Base-by-base conservation (phyloP, 768 basidiomycete species). In the Phlebiopsis flavidoalba region DNA sequence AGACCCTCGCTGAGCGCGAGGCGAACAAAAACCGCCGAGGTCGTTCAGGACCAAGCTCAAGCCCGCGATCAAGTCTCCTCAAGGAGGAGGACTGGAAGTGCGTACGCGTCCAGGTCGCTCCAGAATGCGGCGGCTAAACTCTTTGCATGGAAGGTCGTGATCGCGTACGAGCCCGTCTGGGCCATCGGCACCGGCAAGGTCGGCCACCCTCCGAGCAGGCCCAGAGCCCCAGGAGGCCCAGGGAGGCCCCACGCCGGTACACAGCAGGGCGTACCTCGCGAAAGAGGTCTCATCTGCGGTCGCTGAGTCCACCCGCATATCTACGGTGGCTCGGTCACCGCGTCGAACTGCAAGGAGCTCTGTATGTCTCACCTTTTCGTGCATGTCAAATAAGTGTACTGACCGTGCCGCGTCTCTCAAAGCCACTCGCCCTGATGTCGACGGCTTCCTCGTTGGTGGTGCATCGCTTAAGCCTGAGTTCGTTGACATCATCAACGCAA, bases 401-500 rank as follows among this genome's bases (percentile, higher is more conserved):
- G 37, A 21, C 50, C 46, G 35, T 5, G 36, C 11, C 53, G 52
- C 31, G 45, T 3, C 11, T 40, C 22, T 6, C 19, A 22, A 14
- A 96, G 95, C 87, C 31, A 73, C 72, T 8, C 87, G 90, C 68
- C 77, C 78, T 11, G 96, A 98, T 70, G 88, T 98, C 50, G 96
- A 98, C 73, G 96, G 96, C 8, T 98, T 98, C 89, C 87, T 98
- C 65, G 96, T 98, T 43, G 96, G 95, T 24, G 95, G 96, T 24
- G 96, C 96, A 36, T 98, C 95, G 15, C 83, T 99, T 75, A 99
- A 98, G 79, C 95, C 95, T 45, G 95, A 98, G 75, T 97, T 98
- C 68, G 85, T 90, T 51, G 79, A 95, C 62, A 96, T 97, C 71
- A 85, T 95, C 81, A 95, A 95, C 68, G 79, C 81, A 40, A 87